phyloP scores from a whole-genome alignment of 2,329 filamentous ascomycete genomes.

The Trichoderma aggressivum region DNA sequence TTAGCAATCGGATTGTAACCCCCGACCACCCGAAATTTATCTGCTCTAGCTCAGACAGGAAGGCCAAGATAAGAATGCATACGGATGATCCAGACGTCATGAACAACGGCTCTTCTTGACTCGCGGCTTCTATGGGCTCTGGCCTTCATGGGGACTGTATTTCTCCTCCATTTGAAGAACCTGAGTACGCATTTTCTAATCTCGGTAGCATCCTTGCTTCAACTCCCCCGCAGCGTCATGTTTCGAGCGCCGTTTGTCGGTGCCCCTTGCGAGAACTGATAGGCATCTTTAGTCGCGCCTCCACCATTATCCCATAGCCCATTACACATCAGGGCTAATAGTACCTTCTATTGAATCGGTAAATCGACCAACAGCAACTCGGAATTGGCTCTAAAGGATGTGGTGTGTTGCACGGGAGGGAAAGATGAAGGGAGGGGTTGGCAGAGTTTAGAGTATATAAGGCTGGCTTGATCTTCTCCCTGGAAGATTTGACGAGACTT shows the following conservation, averaged over 20 bases:
- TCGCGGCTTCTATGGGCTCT: not conserved
- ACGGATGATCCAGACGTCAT: conserved; percentile 3
- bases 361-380: not conserved
- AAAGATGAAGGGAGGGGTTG: not conserved
- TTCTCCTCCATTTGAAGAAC: not conserved
- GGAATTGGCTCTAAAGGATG: not conserved
- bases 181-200: not conserved
- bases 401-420: not conserved
- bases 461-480: not conserved
- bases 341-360: not conserved
- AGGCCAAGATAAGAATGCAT: conserved; percentile 11
- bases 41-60: conserved; percentile 12
- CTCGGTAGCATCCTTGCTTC: not conserved
- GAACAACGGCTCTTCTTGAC: not conserved
- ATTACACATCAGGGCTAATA: not conserved
- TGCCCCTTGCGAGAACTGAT: not conserved
- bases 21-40: not conserved
- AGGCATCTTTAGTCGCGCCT: not conserved
- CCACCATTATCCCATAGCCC: not conserved
- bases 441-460: not conserved
- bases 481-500: not conserved
- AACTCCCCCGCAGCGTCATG: not conserved
- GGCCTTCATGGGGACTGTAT: not conserved
- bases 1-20: not conserved
- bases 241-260: conserved; percentile 1